Conservation (phyloP, 495 filamentous ascomycete genomes). For the Aspergillus heteromorphus region DNA sequence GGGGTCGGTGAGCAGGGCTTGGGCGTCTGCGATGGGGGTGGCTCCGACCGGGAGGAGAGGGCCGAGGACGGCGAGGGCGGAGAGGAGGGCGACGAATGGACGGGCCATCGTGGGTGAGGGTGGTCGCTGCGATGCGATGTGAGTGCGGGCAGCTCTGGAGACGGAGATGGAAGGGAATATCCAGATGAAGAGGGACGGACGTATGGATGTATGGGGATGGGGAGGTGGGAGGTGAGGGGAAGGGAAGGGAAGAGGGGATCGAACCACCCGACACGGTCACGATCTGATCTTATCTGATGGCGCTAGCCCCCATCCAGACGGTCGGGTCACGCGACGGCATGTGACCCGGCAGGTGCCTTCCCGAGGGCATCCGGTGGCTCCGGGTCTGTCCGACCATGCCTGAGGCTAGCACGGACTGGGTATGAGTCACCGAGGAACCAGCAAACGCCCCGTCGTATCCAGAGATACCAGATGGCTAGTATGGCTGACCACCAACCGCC, state of each 20-base stretch:
- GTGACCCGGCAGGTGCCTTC: background rate
- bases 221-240: background rate
- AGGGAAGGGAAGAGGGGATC: background rate
- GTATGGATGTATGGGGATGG: no score
- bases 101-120: background rate
- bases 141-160: background rate
- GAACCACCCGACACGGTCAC: background rate
- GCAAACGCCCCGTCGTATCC: background rate
- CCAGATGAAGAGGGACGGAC: background rate
- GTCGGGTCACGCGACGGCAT: background rate
- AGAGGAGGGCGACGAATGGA: constrained; percentile 3
- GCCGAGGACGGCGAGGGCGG: background rate
- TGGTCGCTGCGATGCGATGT: background rate
- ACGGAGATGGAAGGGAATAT: background rate
- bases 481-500: background rate
- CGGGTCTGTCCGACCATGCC: background rate
- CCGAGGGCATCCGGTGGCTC: constrained; percentile 2
- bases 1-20: background rate
- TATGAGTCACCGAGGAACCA: background rate
- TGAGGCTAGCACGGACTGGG: background rate
- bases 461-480: background rate
- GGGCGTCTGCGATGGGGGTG: background rate
- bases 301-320: constrained; percentile 1
- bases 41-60: background rate
- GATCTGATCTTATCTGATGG: constrained; percentile 22